Base-by-base conservation (phyloP, 345 rosid species). In the Gossypium stocksii region DNA sequence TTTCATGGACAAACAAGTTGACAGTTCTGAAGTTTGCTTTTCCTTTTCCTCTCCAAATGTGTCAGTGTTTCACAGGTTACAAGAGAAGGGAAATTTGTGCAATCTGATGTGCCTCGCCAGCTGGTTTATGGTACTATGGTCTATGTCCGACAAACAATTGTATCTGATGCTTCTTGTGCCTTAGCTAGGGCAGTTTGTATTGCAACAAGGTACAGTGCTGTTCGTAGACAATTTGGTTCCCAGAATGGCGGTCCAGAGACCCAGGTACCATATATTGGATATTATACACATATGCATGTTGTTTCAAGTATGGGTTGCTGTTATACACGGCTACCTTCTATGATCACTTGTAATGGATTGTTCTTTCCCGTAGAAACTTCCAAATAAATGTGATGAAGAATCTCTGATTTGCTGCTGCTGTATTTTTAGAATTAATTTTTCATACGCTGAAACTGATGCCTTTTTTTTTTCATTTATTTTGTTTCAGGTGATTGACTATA, bases 41-140 rank as follows among this genome's bases (percentile, higher is more conserved):
- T 49, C 34, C 46, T 66, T 66, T 46, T 46, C 20, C 48, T 66
- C 53, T 22, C 54, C 65, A 79, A 82, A 74, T 81, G 57, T 80
- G 74, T 56, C 90, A 96, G 99, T 85, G 87, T 90, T 80, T 81
- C 88, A 53, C 93, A 93, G 79, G 97, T 96, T 76, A 91, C 99
- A 17, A 87, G 85, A 83, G 97, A 93, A 82, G 98, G 99, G 76
- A 93, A 96, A 77, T 83, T 82, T 76, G 76, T 80, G 57, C 86
- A 85, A 75, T 96, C 99, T 2, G 79, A 90, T 81, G 97, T 96
- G 72, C 99, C 98, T 2, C 78, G 94, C 51, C 99, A 91, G 83
- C 84, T 93, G 79, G 81, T 91, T 71, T 96, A 96, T 79, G 98
- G 99, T 38, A 96, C 99, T 27, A 93, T 96, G 98, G 99, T 96